Evolutionary conservation across 2,329 filamentous ascomycete genomes (phyloP).

Genomic region (Verticillium dahliae): DNA sequence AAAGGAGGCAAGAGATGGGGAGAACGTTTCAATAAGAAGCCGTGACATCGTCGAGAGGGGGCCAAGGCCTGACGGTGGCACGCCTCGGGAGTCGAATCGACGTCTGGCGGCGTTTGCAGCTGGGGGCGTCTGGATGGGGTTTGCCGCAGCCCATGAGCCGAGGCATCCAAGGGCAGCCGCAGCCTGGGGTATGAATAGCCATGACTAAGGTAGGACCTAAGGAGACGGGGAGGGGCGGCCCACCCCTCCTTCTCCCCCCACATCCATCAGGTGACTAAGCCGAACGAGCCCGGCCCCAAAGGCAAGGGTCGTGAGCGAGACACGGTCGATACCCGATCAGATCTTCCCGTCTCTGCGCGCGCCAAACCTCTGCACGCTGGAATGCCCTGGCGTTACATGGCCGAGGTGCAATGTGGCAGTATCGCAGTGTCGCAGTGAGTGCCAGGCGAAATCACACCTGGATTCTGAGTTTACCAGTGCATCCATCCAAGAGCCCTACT

Average conservation of each 20-base stretch:
- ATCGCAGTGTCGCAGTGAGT: no score
- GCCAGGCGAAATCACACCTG: not conserved
- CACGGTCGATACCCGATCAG: not conserved
- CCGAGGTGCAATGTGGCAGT: not conserved
- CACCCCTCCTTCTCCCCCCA: no score
- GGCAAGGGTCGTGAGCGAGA: not conserved
- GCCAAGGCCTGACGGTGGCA: not conserved
- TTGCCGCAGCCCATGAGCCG: not conserved
- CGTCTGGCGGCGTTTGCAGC: not conserved
- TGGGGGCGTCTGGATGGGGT: not conserved
- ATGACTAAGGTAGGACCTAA: not conserved
- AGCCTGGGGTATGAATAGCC: not conserved
- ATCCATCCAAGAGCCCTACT: not conserved
- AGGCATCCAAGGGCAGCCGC: not conserved
- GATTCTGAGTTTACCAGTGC: not conserved
- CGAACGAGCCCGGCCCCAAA: not conserved
- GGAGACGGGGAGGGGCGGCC: no score
- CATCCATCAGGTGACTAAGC: not conserved
- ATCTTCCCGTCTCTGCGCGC: not conserved
- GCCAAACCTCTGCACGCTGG: not conserved
- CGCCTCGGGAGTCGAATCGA: not conserved
- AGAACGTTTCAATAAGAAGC: constrained; percentile 2
- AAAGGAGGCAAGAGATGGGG: not conserved
- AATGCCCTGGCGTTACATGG: not conserved
- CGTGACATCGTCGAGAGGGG: not conserved